These are phyloP conservation scores for Pseudogymnoascus sp. DNA, from an alignment of 2,329 filamentous ascomycete species.

Conservation along the genomic window DNA sequence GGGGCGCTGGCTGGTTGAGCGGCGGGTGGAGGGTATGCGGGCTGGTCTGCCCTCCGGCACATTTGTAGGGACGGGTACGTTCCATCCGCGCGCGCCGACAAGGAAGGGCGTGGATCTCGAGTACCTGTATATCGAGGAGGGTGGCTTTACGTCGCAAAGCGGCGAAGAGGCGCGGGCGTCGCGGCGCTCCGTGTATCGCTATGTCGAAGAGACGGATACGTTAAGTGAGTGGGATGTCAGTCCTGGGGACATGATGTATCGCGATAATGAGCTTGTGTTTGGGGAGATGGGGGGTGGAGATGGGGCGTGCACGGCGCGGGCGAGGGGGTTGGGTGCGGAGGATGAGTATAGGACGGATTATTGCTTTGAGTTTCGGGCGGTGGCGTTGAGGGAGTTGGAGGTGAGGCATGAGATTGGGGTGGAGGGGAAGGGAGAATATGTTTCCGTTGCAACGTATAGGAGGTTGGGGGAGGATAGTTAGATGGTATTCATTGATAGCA, in stretches of 20 bases:
- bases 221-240: slow-evolving; percentile 68
- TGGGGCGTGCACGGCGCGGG: slow-evolving; percentile 37
- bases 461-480: neutral
- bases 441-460: neutral
- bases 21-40: slow-evolving; percentile 45
- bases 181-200: slow-evolving; percentile 60
- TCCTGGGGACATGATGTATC: slow-evolving; percentile 53
- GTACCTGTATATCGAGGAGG: slow-evolving; percentile 62
- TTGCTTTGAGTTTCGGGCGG: slow-evolving; percentile 53
- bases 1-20: slow-evolving; percentile 58
- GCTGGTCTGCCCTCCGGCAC: slow-evolving; percentile 53
- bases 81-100: slow-evolving; percentile 54
- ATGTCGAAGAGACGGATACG: slow-evolving; percentile 47
- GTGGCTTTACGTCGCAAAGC: slow-evolving; percentile 49
- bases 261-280: slow-evolving; percentile 69
- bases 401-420: slow-evolving; percentile 50
- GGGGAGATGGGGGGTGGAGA: slow-evolving; percentile 26
- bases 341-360: slow-evolving; percentile 66
- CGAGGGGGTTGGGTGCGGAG: slow-evolving; percentile 57
- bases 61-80: slow-evolving; percentile 56
- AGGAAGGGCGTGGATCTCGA: slow-evolving; percentile 35
- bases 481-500: neutral
- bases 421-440: slow-evolving; percentile 64
- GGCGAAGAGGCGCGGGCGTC: neutral
- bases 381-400: slow-evolving; percentile 49